These are phyloP conservation scores for Scheffersomyces amazonensis DNA, from an alignment of 805 yeast genomes.

Conservation along the genomic window DNA sequence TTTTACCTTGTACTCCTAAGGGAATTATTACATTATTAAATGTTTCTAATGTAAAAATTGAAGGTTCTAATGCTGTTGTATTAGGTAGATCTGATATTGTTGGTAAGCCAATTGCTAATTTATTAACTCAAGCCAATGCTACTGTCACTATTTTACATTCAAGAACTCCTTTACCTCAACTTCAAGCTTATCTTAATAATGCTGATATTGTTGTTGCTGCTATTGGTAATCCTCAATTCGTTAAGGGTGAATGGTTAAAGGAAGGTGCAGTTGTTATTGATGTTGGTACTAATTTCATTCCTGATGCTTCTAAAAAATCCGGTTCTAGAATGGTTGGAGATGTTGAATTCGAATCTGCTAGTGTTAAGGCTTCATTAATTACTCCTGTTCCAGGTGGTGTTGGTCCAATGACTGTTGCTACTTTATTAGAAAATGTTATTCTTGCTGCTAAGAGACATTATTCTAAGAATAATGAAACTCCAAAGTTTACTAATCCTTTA, in stretches of 20 bases:
- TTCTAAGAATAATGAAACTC: conserved; percentile 37
- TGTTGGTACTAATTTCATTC: conserved; percentile 78
- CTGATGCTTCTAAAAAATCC: conserved; percentile 61
- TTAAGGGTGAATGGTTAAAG: conserved; percentile 74
- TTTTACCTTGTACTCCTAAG: conserved; percentile 81
- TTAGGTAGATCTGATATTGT: conserved; percentile 85
- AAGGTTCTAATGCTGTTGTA: conserved; percentile 77
- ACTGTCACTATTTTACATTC: conserved; percentile 78
- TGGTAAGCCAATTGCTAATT: conserved; percentile 74
- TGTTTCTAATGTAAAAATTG: conserved; percentile 51
- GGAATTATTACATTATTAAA: conserved; percentile 69
- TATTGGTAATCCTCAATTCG: conserved; percentile 67
- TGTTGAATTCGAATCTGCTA: conserved; percentile 60
- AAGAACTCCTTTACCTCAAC: conserved; percentile 50
- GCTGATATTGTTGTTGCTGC: conserved; percentile 83
- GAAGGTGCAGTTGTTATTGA: conserved; percentile 69
- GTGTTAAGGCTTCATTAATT: conserved; percentile 54
- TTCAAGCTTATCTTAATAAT: conserved; percentile 43
- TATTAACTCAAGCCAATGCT: conserved; percentile 68
- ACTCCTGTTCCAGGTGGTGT: conserved; percentile 95
- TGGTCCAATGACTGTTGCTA: conserved; percentile 90
- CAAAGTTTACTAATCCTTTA: conserved; percentile 51
- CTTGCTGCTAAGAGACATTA: conserved; percentile 60
- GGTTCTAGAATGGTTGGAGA: conserved; percentile 79
- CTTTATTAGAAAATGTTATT: conserved; percentile 69